A percentile compares a stretch with the other conserved stretches of the same genome.
These are phyloP conservation scores for Panicum miliaceum DNA, from an alignment of 176 grass and related monocot species.

Conservation along the genomic window DNA sequence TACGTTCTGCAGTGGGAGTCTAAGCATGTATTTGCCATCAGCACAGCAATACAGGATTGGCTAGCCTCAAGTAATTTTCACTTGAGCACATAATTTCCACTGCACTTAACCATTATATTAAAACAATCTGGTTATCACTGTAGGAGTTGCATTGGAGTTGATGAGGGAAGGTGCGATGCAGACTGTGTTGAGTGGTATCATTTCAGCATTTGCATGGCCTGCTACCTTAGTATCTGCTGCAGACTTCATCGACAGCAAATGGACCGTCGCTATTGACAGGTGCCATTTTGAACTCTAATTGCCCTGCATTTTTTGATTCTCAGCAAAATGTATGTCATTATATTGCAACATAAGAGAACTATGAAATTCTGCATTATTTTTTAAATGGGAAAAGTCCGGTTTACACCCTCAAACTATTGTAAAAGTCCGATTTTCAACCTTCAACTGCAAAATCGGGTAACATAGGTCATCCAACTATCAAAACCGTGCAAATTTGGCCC, in stretches of 20 bases:
- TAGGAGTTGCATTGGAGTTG: conserved; percentile 75
- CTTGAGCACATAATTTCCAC: conserved; percentile 17
- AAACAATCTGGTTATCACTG: conserved; percentile 25
- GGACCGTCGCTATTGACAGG: conserved; percentile 94
- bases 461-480: too few relatives aligned
- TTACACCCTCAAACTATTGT: too few relatives aligned
- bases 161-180: conserved; percentile 94
- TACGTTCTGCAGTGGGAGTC: conserved; percentile 92
- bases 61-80: conserved; percentile 77
- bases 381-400: too few relatives aligned
- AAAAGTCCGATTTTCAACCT: too few relatives aligned
- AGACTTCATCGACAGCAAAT: conserved; percentile 97
- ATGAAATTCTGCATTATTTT: neutral
- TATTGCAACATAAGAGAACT: neutral
- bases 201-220: conserved; percentile 88
- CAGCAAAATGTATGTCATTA: neutral
- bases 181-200: conserved; percentile 73
- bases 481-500: too few relatives aligned
- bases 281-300: conserved; percentile 33
- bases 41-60: conserved; percentile 93
- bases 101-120: conserved; percentile 12
- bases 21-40: conserved; percentile 79
- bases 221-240: conserved; percentile 79
- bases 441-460: too few relatives aligned
- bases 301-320: neutral